Base-by-base conservation (phyloP, 2,329 filamentous ascomycete species). In the Pestalotiopsis sp. region DNA sequence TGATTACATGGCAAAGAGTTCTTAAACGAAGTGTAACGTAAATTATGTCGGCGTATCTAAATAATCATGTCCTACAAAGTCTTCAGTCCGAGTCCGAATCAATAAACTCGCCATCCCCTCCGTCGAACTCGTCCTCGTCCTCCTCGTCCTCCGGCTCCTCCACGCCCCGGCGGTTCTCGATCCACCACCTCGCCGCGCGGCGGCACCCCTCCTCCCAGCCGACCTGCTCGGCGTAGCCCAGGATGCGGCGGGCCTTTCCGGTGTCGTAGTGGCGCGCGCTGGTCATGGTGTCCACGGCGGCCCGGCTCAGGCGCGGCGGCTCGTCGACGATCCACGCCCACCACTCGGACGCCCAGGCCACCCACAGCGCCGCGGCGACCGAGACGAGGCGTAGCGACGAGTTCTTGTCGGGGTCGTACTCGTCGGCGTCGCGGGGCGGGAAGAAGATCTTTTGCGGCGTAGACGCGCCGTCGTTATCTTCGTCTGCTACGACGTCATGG, bases 131-230 rank as follows among this genome's bases (percentile, higher is more conserved):
- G 27, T 27, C 36, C 17, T 61, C 38, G 14, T 36, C 36, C 6
- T 61, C 59, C 27, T 25, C 27, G 3, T 5, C 59, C 12, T 39
- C 38, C 14, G 5, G 27, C 27, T 36, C 36, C 14, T 61, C 59
- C 27, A 38, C 27, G 12, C 25, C 59, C 12, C 20, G 36, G 7
- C 36, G 27, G 25, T 27, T 59, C 31, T 61, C 59, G 27, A 38
- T 27, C 59, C 59, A 61, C 59, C 59, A 61, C 38, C 2, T 64
- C 11, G 61, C 61, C 9, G 61, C 61, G 7, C 61, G 38, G 7
- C 61, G 36, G 36, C 61, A 64, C n/a, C 64, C 64, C 45, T 66
- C 64, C 36, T 59, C 52, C 52, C 55, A 66, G 17, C n/a, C 64
- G 5, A 66, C 64, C 27, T 41, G 25, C 25, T 52, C 41, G 3